Percentiles rank a stretch among this genome's conserved stretches.
These are phyloP conservation scores for Abrus pulchellus DNA, from an alignment of 306 rosid species.

Conservation along the genomic window DNA sequence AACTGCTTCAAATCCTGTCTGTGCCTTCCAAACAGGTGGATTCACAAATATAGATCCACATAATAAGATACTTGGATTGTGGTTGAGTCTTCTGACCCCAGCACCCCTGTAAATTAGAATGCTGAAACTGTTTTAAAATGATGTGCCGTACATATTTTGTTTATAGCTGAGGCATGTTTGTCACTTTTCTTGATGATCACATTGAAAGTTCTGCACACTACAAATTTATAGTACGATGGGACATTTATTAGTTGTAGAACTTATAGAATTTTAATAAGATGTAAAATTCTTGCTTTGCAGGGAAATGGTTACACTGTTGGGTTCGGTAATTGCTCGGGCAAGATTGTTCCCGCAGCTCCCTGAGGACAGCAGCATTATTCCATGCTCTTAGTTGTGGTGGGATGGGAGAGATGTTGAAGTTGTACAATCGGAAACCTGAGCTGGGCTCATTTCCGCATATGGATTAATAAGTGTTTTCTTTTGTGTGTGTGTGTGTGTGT, in stretches of 20 bases:
- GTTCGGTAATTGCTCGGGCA: constrained; percentile 86
- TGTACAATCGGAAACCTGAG: constrained; percentile 2
- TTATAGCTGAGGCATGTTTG: neutral
- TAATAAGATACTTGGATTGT: neutral
- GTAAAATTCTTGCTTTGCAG: constrained; percentile 56
- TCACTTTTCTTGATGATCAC: neutral
- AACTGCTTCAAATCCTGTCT: neutral
- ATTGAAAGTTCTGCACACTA: neutral
- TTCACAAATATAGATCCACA: neutral
- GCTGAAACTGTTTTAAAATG: constrained; percentile 1
- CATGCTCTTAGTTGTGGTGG: neutral
- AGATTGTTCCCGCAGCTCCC: constrained; percentile 69
- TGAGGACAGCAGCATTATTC: constrained; percentile 42
- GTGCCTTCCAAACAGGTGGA: neutral
- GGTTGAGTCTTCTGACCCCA: neutral
- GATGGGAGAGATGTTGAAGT: constrained; percentile 5
- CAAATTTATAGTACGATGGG: neutral
- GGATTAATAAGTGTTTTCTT: neutral
- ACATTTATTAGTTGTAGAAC: neutral
- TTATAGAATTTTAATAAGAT: neutral
- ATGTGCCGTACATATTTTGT: constrained; percentile 1
- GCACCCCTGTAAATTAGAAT: neutral
- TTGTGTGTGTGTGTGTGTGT: constrained; percentile 25
- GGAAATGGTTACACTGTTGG: constrained; percentile 87
- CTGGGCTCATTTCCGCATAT: neutral